These are phyloP conservation scores for Phanerodontia chrysosporium DNA, from an alignment of 768 basidiomycete genomes.

Conservation along the genomic window DNA sequence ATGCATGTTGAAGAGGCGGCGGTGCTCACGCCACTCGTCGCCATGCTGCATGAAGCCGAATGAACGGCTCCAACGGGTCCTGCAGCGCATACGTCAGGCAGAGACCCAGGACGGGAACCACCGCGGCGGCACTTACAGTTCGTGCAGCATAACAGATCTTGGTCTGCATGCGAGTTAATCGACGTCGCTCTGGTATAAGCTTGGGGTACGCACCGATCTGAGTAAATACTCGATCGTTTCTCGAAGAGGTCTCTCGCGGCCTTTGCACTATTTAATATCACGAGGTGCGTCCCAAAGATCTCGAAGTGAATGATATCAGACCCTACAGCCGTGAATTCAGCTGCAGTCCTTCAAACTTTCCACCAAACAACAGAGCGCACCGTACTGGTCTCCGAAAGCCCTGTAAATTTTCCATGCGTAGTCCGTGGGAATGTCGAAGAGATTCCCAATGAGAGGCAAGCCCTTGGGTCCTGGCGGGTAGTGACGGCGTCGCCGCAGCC, in stretches of 20 bases:
- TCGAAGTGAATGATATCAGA: conserved; percentile 21
- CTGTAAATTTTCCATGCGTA: conserved; percentile 19
- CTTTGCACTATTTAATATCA: conserved; percentile 20
- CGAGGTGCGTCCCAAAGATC: conserved; percentile 18
- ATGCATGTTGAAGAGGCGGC: conserved; percentile 9
- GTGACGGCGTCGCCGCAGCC: neutral
- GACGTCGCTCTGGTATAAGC: neutral
- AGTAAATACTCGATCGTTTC: conserved; percentile 22
- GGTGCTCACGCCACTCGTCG: conserved; percentile 5
- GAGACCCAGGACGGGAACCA: too few relatives aligned
- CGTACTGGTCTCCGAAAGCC: conserved; percentile 12
- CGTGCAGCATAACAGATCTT: neutral
- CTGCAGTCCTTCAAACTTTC: too few relatives aligned
- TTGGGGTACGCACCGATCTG: conserved; percentile 2
- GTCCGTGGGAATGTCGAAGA: conserved; percentile 20
- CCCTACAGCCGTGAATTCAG: neutral
- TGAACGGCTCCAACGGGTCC: conserved; percentile 8
- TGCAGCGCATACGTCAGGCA: neutral
- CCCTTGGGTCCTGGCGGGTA: conserved; percentile 25
- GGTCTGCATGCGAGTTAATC: neutral
- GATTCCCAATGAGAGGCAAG: conserved; percentile 20
- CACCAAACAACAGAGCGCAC: conserved; percentile 1
- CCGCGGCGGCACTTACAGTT: neutral
- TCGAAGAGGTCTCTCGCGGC: conserved; percentile 22
- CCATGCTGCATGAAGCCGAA: conserved; percentile 5